Evolutionary conservation across 73 alveolate genomes (phyloP), one percentile per base, ranked within the genome.

Genomic region (Urostyla sp.): DNA sequence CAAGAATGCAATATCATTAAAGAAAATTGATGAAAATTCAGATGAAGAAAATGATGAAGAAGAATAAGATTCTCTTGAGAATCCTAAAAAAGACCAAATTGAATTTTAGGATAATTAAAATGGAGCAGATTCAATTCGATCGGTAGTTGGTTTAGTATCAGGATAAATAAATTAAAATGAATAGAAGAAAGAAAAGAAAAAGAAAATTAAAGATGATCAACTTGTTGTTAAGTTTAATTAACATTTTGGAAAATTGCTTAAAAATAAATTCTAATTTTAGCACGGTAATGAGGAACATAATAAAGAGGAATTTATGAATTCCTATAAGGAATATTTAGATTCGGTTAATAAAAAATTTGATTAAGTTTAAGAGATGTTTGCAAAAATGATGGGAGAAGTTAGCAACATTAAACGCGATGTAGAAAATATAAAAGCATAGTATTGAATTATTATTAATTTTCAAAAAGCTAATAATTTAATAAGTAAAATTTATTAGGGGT

Each of bases 11-110:
- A 3, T 16, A 20, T 66, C 80, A 4, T 24, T 66, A 7, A 66
- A 66, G 27, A 4, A 66, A 28, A 66, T 66, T 3, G 80, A 66
- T 40, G 80, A 66, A 53, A 61, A 66, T 20, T 10, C 44, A 24
- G 80, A 66, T 7, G 10, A 6, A 31, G 80, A 66, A 4, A 15
- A 36, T 13, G 80, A 66, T 20, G 49, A 40, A 36, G 80, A 40
- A 26, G 80, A 66, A 3, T 28, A 59, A 15, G 52, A 40, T 40
- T 16, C 10, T 40, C 10, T 40, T 40, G 15, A 40, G 15, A 16
- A 40, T 40, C 52, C 52, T 11, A 40, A 16, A 16, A 40, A 16
- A 16, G 15, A 16, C 16, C 52, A 40, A 16, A 40, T 16, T 40
- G 20, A 11, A 40, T 10, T 40, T 40, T 16, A 11, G 52, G 52